These are phyloP conservation scores for Torulaspora gathmanii DNA, from an alignment of 805 yeast genomes.

Conservation along the genomic window DNA sequence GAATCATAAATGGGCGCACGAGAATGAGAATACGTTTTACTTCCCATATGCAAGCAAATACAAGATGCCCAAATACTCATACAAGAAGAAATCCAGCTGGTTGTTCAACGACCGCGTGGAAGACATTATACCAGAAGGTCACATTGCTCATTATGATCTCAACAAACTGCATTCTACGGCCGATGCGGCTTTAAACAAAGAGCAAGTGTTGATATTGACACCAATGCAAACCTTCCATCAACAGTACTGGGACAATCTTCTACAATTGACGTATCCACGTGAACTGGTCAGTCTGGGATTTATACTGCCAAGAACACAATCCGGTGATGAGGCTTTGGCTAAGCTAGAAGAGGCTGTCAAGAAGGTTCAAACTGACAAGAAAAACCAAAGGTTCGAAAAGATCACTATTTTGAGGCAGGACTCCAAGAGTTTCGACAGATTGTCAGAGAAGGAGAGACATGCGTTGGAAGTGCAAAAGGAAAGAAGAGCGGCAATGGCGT, in stretches of 20 bases:
- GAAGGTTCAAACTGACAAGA: slow-evolving; percentile 58
- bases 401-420: slow-evolving; percentile 91
- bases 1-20: slow-evolving; percentile 37
- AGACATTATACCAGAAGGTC: slow-evolving; percentile 62
- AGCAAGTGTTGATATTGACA: slow-evolving; percentile 78
- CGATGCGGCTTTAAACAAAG: slow-evolving; percentile 68
- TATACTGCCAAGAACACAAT: slow-evolving; percentile 75
- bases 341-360: slow-evolving; percentile 73
- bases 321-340: slow-evolving; percentile 76
- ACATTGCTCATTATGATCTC: slow-evolving; percentile 78
- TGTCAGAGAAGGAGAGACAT: slow-evolving; percentile 84
- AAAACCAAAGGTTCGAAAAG: slow-evolving; percentile 66
- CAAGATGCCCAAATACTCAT: slow-evolving; percentile 45
- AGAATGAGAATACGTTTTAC: slow-evolving; percentile 34
- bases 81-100: slow-evolving; percentile 37
- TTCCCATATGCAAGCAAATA: slow-evolving; percentile 34
- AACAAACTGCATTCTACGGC: slow-evolving; percentile 70
- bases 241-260: slow-evolving; percentile 82
- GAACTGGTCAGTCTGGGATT: slow-evolving; percentile 83
- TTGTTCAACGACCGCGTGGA: slow-evolving; percentile 49
- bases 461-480: slow-evolving; percentile 81
- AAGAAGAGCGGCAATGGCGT: slow-evolving; percentile 85
- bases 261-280: slow-evolving; percentile 75
- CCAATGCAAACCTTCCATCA: slow-evolving; percentile 86
- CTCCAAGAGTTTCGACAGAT: slow-evolving; percentile 66